phyloP scores from a whole-genome alignment of 768 basidiomycete genomes.

The Candolleomyces eurysporus region DNA sequence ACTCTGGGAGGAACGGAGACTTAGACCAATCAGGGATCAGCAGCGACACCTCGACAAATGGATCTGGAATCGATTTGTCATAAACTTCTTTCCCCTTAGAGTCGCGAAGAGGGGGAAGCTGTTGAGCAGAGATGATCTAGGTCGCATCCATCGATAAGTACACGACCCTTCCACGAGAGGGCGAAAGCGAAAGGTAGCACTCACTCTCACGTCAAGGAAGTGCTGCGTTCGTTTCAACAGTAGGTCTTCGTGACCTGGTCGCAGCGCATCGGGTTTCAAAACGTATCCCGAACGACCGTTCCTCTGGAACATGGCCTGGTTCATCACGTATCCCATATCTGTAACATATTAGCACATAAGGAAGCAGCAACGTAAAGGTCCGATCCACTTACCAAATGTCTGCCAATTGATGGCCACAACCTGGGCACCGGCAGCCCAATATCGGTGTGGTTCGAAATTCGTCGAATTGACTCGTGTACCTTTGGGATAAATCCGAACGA shows the following conservation, averaged over 20 bases:
- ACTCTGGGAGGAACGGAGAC: conserved; percentile 18
- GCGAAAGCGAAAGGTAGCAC: conserved; percentile 6
- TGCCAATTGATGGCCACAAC: conserved; percentile 98
- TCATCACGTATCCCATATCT: conserved; percentile 92
- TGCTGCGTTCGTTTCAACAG: conserved; percentile 54
- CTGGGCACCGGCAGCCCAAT: conserved; percentile 88
- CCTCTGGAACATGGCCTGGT: conserved; percentile 92
- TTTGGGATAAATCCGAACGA: conserved; percentile 86
- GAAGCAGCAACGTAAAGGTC: background rate
- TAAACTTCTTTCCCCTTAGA: conserved; percentile 61
- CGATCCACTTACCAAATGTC: conserved; percentile 70
- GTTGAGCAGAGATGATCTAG: conserved; percentile 78
- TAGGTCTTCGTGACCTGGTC: conserved; percentile 60
- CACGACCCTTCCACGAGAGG: background rate
- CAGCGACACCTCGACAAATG: conserved; percentile 67
- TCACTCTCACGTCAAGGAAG: conserved; percentile 61
- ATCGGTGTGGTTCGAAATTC: conserved; percentile 87
- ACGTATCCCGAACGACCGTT: conserved; percentile 90
- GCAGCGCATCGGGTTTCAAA: conserved; percentile 79
- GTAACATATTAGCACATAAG: background rate
- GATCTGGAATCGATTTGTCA: conserved; percentile 56
- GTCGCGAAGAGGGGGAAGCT: conserved; percentile 79
- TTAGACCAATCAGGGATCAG: conserved; percentile 73
- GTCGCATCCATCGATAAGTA: background rate
- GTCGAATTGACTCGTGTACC: conserved; percentile 77